Evolutionary conservation across 2,329 filamentous ascomycete genomes (phyloP), one percentile per base, ranked within the genome.

Genomic region (Monilinia laxa): DNA sequence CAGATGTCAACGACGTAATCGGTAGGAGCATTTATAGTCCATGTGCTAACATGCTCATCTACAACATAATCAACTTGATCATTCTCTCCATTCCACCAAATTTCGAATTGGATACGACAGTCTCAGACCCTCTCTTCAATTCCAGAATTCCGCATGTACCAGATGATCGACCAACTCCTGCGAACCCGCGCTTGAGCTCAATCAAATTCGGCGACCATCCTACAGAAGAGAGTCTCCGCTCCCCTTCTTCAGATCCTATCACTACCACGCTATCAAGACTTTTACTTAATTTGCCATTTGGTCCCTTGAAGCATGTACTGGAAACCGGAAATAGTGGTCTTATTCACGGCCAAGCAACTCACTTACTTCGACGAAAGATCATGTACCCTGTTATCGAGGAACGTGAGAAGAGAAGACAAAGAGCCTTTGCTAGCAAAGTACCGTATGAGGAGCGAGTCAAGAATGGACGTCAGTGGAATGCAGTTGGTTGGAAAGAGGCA

Each of bases 191-290:
- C 35, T 79, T 90, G 14, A 84, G 83, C 68, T 83, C 82, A 69
- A 91, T 92, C 63, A 85, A 87, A 68, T 92, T 92, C 73, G 90
- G 90, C n/a, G 88, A 91, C 70, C 73, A 76, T 62, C 66, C 72
- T n/a, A 79, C 79, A 35, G 77, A 82, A 45, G 78, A 81, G 14
- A 72, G 75, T 40, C 71, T 72, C 60, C 79, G 69, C 67, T 62
- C 69, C 12, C 68, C 71, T 14, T 71, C 72, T 18, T 72, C 74
- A 28, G 75, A 76, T 45, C 73, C 76, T 25, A 74, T 75, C 57
- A 73, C 75, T 23, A 70, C 81, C 40, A 77, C 83, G 0, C 78
- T 93, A 6, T 92, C 90, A 0, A 87, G 84, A 38, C 80, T 91
- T 28, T 79, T 93, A 2, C 78, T 92, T 63, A 91, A 90, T 52